Conservation (phyloP, 306 rosid genomes). For the Geum urbanum region DNA sequence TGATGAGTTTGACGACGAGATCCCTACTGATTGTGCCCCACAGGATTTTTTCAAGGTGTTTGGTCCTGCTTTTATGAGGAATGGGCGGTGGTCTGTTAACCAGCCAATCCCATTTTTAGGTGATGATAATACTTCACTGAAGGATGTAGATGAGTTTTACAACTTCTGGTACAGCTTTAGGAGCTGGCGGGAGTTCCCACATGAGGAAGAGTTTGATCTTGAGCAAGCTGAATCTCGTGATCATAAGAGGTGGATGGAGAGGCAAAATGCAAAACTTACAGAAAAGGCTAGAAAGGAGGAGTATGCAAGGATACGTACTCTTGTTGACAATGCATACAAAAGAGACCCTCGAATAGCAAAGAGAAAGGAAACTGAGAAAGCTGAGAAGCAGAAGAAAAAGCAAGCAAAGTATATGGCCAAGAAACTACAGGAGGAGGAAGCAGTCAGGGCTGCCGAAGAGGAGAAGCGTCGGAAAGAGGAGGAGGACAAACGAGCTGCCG, state of each 20-base stretch:
- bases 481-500: constrained; percentile 79
- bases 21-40: constrained; percentile 90
- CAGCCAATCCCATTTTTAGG: constrained; percentile 79
- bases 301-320: constrained; percentile 70
- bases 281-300: constrained; percentile 98
- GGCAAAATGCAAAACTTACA: constrained; percentile 85
- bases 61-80: constrained; percentile 92
- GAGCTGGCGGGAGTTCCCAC: constrained; percentile 99
- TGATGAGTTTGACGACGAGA: constrained; percentile 95
- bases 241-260: constrained; percentile 98
- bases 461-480: constrained; percentile 67
- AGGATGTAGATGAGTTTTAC: constrained; percentile 76
- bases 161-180: constrained; percentile 86
- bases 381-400: constrained; percentile 86
- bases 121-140: constrained; percentile 62
- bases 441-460: constrained; percentile 76
- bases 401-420: constrained; percentile 78
- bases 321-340: constrained; percentile 90
- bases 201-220: constrained; percentile 86
- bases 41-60: constrained; percentile 90
- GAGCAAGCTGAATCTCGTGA: constrained; percentile 99
- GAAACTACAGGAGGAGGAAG: constrained; percentile 90
- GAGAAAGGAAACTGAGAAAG: constrained; percentile 83
- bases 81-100: constrained; percentile 87
- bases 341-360: constrained; percentile 83